Percentiles rank a stretch among this genome's conserved stretches.
Conservation (phyloP, 495 filamentous ascomycete species). For the Aspergillus nanangensis region DNA sequence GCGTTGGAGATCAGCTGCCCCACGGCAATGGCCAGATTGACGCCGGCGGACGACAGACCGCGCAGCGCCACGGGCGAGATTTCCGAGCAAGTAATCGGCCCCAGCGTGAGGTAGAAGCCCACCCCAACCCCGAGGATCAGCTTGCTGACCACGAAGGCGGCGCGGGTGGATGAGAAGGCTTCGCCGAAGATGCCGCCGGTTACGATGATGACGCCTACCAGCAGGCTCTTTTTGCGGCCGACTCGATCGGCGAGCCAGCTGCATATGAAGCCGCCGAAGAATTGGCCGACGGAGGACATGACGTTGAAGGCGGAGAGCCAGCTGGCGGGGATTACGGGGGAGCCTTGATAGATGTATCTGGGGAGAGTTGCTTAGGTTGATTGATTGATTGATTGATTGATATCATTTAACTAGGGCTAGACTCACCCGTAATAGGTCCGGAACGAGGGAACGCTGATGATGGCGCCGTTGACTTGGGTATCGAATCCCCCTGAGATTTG, state of each 20-base stretch:
- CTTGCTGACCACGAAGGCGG: slow-evolving; percentile 27
- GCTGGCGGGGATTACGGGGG: slow-evolving; percentile 26
- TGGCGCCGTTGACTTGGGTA: slow-evolving; percentile 34
- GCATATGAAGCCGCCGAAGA: slow-evolving; percentile 29
- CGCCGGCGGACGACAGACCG: slow-evolving; percentile 29
- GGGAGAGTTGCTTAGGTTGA: too few relatives aligned
- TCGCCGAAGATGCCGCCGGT: slow-evolving; percentile 28
- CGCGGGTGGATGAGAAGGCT: slow-evolving; percentile 17
- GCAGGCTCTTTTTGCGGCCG: slow-evolving; percentile 20
- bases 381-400: too few relatives aligned
- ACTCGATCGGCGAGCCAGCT: slow-evolving; percentile 22
- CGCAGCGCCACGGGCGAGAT: slow-evolving; percentile 33
- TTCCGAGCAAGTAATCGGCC: slow-evolving; percentile 30
- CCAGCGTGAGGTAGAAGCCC: slow-evolving; percentile 31
- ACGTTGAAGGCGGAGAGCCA: slow-evolving; percentile 36
- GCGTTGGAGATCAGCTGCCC: slow-evolving; percentile 33
- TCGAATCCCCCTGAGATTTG: slow-evolving; percentile 32
- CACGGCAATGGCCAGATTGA: slow-evolving; percentile 33
- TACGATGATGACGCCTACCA: slow-evolving; percentile 15
- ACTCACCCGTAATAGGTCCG: too few relatives aligned
- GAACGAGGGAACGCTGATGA: slow-evolving; percentile 32
- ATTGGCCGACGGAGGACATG: slow-evolving; percentile 21
- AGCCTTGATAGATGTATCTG: too few relatives aligned
- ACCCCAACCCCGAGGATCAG: slow-evolving; percentile 27
- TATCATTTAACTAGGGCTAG: too few relatives aligned